Conservation (phyloP, 495 filamentous ascomycete species). For the Aspergillus cristatus region DNA sequence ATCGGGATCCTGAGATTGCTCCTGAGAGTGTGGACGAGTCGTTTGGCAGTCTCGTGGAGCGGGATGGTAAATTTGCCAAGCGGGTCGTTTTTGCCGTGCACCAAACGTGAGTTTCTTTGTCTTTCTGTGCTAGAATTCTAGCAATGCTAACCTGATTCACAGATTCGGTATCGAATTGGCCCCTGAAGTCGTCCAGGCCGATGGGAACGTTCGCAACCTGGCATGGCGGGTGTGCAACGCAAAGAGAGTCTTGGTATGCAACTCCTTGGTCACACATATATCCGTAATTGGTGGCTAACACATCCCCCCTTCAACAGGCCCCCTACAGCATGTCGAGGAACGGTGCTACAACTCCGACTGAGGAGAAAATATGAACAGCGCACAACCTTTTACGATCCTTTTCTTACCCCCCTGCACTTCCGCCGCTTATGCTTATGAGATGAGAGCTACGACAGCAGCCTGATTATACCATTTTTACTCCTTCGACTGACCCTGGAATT, state of each 20-base stretch:
- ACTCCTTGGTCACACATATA: neutral
- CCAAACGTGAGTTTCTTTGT: slow-evolving; percentile 66
- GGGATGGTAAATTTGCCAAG: slow-evolving; percentile 80
- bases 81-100: slow-evolving; percentile 87
- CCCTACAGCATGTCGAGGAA: slow-evolving; percentile 41
- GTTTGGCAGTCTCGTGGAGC: slow-evolving; percentile 73
- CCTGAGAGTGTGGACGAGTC: slow-evolving; percentile 69
- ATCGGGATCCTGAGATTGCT: slow-evolving; percentile 84
- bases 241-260: slow-evolving; percentile 82
- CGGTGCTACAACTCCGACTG: slow-evolving; percentile 33
- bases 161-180: slow-evolving; percentile 94
- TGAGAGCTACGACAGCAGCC: neutral
- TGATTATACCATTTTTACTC: too few species aligned
- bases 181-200: slow-evolving; percentile 82
- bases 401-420: too few species aligned
- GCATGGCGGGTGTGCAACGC: slow-evolving; percentile 95
- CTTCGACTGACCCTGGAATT: too few species aligned
- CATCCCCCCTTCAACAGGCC: slow-evolving; percentile 17
- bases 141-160: neutral
- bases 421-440: neutral
- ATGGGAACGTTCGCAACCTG: slow-evolving; percentile 84
- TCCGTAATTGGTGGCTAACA: slow-evolving; percentile 1
- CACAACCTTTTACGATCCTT: neutral
- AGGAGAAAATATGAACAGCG: slow-evolving; percentile 14
- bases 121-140: neutral